A percentile compares a stretch with the other conserved stretches of the same genome.
Conservation (phyloP, 192 early-diverging fungal species). For the Borealophlyctis nickersoniae region DNA sequence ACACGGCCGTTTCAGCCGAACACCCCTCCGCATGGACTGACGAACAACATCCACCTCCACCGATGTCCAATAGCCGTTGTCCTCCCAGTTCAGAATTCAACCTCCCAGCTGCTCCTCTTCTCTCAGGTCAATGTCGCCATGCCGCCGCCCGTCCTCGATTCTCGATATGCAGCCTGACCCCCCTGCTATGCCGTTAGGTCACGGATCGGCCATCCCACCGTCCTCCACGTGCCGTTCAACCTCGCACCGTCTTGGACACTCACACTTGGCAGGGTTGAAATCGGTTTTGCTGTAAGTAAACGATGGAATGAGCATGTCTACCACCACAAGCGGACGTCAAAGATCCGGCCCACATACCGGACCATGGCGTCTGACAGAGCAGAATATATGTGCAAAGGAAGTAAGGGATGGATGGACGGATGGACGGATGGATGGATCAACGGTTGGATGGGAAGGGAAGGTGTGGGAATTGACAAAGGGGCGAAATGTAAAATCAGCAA, state of each 20-base stretch:
- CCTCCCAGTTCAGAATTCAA: background rate
- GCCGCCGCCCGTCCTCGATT: background rate
- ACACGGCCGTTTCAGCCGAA: background rate
- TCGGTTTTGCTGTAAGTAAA: background rate
- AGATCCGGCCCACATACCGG: constrained; percentile 4
- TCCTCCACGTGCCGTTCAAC: background rate
- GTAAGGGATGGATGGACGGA: background rate
- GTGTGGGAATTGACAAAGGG: background rate
- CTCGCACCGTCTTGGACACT: background rate
- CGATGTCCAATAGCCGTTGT: background rate
- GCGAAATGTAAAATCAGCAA: too few species aligned
- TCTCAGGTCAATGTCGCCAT: background rate
- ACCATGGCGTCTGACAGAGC: background rate
- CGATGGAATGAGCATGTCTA: background rate
- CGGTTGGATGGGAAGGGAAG: background rate
- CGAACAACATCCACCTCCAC: background rate
- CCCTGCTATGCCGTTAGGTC: background rate
- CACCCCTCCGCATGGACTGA: background rate
- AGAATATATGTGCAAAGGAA: background rate
- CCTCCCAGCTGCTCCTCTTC: background rate
- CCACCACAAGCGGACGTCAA: background rate
- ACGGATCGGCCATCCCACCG: background rate
- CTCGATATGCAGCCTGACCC: background rate
- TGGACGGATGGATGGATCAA: background rate
- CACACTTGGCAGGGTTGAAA: constrained; percentile 33